Conservation (phyloP, 1,284 basidiomycete genomes). For the Cryptococcus deneoformans region DNA sequence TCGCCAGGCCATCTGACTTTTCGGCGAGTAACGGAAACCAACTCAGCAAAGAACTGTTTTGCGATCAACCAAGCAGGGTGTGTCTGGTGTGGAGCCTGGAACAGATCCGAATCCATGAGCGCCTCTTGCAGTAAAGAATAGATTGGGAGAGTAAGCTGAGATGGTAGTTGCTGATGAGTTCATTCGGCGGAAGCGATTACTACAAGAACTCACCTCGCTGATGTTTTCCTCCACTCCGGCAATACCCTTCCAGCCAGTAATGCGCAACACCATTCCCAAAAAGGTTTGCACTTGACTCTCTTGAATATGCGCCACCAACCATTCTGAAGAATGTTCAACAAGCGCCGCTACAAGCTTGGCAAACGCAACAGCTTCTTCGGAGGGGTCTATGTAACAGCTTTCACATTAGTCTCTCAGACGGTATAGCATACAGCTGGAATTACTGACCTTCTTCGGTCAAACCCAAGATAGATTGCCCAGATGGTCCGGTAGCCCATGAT, state of each 20-base stretch:
- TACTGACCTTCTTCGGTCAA: no score
- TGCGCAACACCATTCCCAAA: constrained; percentile 66
- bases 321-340: constrained; percentile 79
- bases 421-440: background rate
- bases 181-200: background rate
- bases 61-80: constrained; percentile 56
- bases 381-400: constrained; percentile 23
- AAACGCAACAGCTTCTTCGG: constrained; percentile 54
- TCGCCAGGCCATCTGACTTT: constrained; percentile 69
- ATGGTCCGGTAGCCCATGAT: constrained; percentile 63
- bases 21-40: constrained; percentile 64
- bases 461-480: constrained; percentile 21
- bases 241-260: constrained; percentile 70
- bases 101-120: constrained; percentile 66
- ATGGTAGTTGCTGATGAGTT: background rate
- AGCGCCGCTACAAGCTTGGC: constrained; percentile 75
- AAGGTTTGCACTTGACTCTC: constrained; percentile 64
- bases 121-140: constrained; percentile 88
- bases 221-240: constrained; percentile 78
- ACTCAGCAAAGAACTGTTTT: constrained; percentile 70
- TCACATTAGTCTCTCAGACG: background rate
- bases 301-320: constrained; percentile 67
- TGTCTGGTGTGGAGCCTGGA: constrained; percentile 53
- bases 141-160: constrained; percentile 71
- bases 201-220: constrained; percentile 57